Percentiles rank a stretch among this genome's conserved stretches.
phyloP scores from a whole-genome alignment of 1,139 yeast genomes.

The Debaryomyces fabryi region DNA sequence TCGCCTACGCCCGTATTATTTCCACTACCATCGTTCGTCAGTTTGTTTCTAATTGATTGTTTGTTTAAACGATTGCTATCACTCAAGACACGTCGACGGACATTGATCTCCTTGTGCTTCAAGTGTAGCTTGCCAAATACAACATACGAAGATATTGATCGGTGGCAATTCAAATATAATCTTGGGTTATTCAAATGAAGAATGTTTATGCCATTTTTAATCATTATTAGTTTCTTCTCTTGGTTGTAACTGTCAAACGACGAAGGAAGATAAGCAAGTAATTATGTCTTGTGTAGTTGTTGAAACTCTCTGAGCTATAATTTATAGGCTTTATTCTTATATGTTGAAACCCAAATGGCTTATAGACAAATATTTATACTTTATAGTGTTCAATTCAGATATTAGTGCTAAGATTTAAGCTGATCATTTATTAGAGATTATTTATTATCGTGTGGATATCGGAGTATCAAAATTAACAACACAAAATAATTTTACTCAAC shows the following conservation, averaged over 20 bases:
- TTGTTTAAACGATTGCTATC: background rate
- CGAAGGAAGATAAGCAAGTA: background rate
- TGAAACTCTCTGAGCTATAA: background rate
- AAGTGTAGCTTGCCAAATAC: background rate
- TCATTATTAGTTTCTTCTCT: slow-evolving; percentile 1
- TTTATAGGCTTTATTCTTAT: background rate
- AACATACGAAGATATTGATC: slow-evolving; percentile 4
- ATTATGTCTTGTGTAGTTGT: background rate
- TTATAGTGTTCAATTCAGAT: background rate
- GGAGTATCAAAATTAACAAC: slow-evolving; percentile 1
- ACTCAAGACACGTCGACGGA: background rate
- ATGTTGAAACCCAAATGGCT: background rate
- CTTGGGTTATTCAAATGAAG: slow-evolving; percentile 1
- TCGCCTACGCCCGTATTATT: background rate
- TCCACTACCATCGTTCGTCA: background rate
- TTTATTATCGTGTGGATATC: slow-evolving; percentile 6
- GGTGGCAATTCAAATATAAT: background rate
- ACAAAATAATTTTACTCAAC: slow-evolving; percentile 4
- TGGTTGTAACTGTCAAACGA: slow-evolving; percentile 1
- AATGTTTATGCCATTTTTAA: slow-evolving; percentile 4
- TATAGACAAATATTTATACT: background rate
- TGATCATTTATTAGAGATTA: slow-evolving; percentile 3
- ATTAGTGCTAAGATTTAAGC: background rate
- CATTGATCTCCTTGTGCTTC: background rate
- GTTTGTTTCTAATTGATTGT: background rate